Evolutionary conservation across 805 yeast species (phyloP).

Genomic region (Cyberlindnera mycetangii): DNA sequence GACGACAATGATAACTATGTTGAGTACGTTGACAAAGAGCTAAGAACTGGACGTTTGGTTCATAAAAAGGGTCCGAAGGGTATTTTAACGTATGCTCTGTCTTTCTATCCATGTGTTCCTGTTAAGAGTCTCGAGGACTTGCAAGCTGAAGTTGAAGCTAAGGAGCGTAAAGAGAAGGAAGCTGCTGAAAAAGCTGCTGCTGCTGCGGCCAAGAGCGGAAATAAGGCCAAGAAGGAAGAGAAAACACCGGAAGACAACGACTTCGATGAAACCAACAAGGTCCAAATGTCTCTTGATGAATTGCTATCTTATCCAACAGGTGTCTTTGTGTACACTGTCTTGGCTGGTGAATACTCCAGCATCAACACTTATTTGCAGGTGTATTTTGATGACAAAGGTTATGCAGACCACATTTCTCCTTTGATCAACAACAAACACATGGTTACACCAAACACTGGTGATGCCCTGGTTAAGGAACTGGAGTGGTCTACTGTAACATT

Average conservation of each 20-base stretch:
- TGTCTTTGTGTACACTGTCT: conserved; percentile 64
- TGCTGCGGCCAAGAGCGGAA: conserved; percentile 24
- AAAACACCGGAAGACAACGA: conserved; percentile 40
- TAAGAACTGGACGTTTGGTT: conserved; percentile 60
- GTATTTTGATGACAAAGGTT: conserved; percentile 73
- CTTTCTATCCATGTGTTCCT: conserved; percentile 82
- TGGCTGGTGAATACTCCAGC: conserved; percentile 54
- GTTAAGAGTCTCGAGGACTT: conserved; percentile 76
- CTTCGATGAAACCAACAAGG: conserved; percentile 34
- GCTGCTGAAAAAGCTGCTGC: conserved; percentile 32
- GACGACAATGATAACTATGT: conserved; percentile 58
- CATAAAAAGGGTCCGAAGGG: conserved; percentile 86
- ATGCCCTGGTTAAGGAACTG: conserved; percentile 71
- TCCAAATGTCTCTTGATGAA: conserved; percentile 56
- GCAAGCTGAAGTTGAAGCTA: conserved; percentile 48
- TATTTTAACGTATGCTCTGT: conserved; percentile 61
- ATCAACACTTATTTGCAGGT: conserved; percentile 67
- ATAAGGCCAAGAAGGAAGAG: conserved; percentile 24
- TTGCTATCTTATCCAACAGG: conserved; percentile 66
- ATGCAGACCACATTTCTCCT: conserved; percentile 57
- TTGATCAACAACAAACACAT: conserved; percentile 37
- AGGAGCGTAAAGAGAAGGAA: conserved; percentile 33
- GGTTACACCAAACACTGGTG: conserved; percentile 56
- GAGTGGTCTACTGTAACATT: conserved; percentile 67
- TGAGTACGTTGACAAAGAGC: conserved; percentile 53